A percentile compares a stretch with the other conserved stretches of the same genome.
Conservation (phyloP, 2,329 filamentous ascomycete species). For the Verruconis gallopava region DNA sequence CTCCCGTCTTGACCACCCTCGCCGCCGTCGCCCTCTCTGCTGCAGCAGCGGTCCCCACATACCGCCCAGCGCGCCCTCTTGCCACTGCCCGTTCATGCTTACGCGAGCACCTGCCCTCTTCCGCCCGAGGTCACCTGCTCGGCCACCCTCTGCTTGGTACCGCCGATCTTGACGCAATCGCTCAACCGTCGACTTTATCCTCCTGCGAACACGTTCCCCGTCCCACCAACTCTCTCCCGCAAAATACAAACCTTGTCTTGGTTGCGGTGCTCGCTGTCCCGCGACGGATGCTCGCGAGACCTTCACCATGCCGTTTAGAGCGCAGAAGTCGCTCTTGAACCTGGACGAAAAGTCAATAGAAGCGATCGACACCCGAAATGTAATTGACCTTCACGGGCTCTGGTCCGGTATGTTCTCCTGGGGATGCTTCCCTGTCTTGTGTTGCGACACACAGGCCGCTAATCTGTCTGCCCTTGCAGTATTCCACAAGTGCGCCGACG, state of each 20-base stretch:
- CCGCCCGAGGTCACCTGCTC: background rate
- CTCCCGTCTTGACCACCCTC: too few relatives aligned
- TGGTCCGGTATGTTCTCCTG: slow-evolving; percentile 88
- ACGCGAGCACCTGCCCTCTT: background rate
- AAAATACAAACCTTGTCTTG: too few relatives aligned
- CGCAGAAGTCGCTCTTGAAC: slow-evolving; percentile 76
- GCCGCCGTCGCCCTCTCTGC: too few relatives aligned
- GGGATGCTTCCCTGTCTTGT: too few relatives aligned
- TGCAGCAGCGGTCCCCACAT: too few relatives aligned
- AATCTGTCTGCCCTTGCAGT: slow-evolving; percentile 46
- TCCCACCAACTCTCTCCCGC: too few relatives aligned
- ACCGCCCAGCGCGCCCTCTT: too few relatives aligned
- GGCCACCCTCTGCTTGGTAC: background rate
- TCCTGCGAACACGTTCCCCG: background rate
- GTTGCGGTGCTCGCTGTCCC: too few relatives aligned
- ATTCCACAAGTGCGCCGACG: slow-evolving; percentile 87
- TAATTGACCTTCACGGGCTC: slow-evolving; percentile 89
- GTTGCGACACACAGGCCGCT: slow-evolving; percentile 9
- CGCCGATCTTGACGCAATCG: slow-evolving; percentile 8
- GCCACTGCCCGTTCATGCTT: background rate
- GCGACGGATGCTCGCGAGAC: slow-evolving; percentile 5
- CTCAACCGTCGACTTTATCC: background rate
- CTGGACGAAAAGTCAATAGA: slow-evolving; percentile 87
- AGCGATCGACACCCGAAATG: slow-evolving; percentile 86
- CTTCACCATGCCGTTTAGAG: slow-evolving; percentile 60